Evolutionary conservation across 495 filamentous ascomycete genomes (phyloP), one percentile per base, ranked within the genome.

Genomic region (Penicillium tannophilum): DNA sequence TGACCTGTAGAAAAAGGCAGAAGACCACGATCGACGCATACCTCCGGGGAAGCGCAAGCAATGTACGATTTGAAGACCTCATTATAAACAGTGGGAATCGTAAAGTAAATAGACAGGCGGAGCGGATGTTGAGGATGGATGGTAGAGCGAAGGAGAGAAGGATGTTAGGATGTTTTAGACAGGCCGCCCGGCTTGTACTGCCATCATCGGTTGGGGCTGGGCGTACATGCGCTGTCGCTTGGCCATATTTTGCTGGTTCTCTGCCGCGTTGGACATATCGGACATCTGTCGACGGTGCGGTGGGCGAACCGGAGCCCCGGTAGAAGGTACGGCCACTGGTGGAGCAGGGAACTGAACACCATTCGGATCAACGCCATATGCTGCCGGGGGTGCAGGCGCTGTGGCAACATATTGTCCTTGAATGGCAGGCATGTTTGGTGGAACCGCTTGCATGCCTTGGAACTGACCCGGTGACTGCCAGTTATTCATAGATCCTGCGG

Each of bases 381-480:
- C 70, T 2, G 70, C 56, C 7, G 69, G 72, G 55, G 64, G 69
- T 65, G 63, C 80, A 19, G 66, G 73, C 56, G 63, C 68, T 63
- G 63, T 80, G 23, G 68, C 72, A 56, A 82, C 79, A 55, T 78
- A 83, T 62, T 76, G 76, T 41, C 82, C 72, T 76, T 75, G 82
- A 60, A 85, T 75, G 65, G 79, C 72, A 56, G 79, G 68, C 54
- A 76, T 72, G 63, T 74, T 72, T 45, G 76, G 56, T 64, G 64
- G 80, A 64, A 76, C 88, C 0, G 88, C 80, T 17, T 88, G 82
- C 58, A 87, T 81, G 42, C 84, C 84, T 24, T 85, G 75, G 61
- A 88, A 84, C 60, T 90, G 87, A 19, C 82, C 78, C 0, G 89
- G 88, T 23, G 89, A 90, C 69, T 91, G 87, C 89, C 89, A 91